These are phyloP conservation scores for Suillus subaureus DNA, from an alignment of 768 basidiomycete genomes.

Conservation along the genomic window DNA sequence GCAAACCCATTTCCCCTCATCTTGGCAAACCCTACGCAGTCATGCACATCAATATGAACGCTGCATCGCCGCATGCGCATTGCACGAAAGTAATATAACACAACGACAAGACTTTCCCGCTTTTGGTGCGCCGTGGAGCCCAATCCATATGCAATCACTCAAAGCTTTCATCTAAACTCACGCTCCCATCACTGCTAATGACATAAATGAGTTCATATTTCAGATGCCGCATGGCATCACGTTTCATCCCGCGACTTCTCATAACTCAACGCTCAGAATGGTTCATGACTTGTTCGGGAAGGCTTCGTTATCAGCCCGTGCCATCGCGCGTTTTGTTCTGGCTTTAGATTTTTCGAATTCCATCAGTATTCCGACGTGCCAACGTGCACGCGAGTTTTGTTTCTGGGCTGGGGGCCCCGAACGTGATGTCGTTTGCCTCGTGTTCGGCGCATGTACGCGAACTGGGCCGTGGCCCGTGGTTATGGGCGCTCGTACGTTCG, in stretches of 20 bases:
- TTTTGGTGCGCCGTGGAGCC: conserved; percentile 7
- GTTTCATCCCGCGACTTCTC: conserved; percentile 1
- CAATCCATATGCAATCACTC: not conserved
- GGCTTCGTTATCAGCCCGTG: conserved; percentile 4
- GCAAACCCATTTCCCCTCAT: not conserved
- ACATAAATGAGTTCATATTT: conserved; percentile 4
- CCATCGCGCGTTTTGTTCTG: not conserved
- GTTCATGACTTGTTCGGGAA: not conserved
- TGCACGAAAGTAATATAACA: conserved; percentile 2
- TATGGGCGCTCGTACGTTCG: not conserved
- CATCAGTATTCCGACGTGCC: not conserved
- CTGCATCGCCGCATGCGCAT: conserved; percentile 6
- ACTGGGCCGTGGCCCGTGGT: conserved; percentile 3
- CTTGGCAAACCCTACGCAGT: conserved; percentile 4
- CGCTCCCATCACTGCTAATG: conserved; percentile 3
- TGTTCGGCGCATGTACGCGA: conserved; percentile 8
- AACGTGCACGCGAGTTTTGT: not conserved
- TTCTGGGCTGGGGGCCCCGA: not conserved
- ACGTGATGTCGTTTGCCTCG: conserved; percentile 4
- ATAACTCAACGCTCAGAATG: not conserved
- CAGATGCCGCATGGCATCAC: conserved; percentile 1
- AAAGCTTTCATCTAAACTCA: conserved; percentile 4
- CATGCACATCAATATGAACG: not conserved
- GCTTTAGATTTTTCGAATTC: not conserved
- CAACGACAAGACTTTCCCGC: conserved; percentile 5